Evolutionary conservation across 2,329 filamentous ascomycete species (phyloP).

Genomic region (Fonsecaea erecta): DNA sequence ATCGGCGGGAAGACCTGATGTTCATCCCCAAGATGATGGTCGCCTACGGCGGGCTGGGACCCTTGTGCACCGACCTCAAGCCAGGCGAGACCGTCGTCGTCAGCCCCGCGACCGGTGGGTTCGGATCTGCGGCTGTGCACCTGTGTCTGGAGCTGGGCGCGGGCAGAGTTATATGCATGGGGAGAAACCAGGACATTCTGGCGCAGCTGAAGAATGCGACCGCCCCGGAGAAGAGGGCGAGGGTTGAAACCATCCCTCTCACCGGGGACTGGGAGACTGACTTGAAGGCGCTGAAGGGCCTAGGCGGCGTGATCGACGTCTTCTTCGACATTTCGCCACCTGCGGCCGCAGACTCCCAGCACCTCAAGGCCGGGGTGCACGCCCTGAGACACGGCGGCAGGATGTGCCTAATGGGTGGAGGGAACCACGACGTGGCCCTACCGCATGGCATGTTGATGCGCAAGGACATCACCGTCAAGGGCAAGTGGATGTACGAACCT

Average conservation of each 20-base stretch:
- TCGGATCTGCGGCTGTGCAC: slow-evolving; percentile 53
- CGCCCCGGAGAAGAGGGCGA: slow-evolving; percentile 1
- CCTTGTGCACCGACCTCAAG: slow-evolving; percentile 44
- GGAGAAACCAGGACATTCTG: slow-evolving; percentile 44
- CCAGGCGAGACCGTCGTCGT: slow-evolving; percentile 57
- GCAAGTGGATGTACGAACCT: slow-evolving; percentile 39
- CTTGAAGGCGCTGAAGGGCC: slow-evolving; percentile 41
- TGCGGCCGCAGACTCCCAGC: slow-evolving; percentile 45
- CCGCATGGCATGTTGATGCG: slow-evolving; percentile 32
- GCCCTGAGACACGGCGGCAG: slow-evolving; percentile 38
- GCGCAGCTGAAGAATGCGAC: slow-evolving; percentile 12
- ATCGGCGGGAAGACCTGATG: slow-evolving; percentile 47
- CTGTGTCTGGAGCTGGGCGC: slow-evolving; percentile 56
- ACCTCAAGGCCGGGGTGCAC: slow-evolving; percentile 45
- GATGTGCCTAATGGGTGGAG: slow-evolving; percentile 36
- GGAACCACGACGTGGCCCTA: slow-evolving; percentile 31
- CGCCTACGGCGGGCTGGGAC: slow-evolving; percentile 50
- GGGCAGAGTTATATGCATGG: slow-evolving; percentile 55
- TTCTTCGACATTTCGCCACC: slow-evolving; percentile 56
- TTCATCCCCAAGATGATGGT: slow-evolving; percentile 46
- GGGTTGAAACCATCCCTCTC: slow-evolving; percentile 48
- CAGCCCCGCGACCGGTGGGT: slow-evolving; percentile 55
- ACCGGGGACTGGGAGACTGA: slow-evolving; percentile 50
- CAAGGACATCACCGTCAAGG: slow-evolving; percentile 32
- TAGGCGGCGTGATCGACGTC: slow-evolving; percentile 48